These are phyloP conservation scores for Aspergillus jensenii DNA, from an alignment of 2,329 filamentous ascomycete genomes.

Conservation along the genomic window DNA sequence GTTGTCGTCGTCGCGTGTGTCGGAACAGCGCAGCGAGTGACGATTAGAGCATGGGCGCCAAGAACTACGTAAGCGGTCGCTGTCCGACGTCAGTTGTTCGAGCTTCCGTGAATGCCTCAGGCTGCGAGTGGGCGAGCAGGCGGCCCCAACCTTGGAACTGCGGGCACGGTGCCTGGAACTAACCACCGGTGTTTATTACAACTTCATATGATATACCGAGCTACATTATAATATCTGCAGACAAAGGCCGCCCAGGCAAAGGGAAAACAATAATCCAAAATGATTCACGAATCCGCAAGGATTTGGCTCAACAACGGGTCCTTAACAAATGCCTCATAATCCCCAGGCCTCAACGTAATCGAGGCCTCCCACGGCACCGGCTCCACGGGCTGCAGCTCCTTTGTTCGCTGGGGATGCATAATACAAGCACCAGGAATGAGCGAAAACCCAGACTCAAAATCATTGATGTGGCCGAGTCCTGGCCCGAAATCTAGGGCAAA, in stretches of 20 bases:
- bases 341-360: not conserved
- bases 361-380: not conserved
- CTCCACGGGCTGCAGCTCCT: not conserved
- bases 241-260: not conserved
- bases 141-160: no score
- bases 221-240: not conserved
- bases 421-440: not conserved
- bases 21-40: not conserved
- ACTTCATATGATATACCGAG: no score
- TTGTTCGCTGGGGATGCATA: not conserved
- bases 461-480: not conserved
- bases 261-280: not conserved
- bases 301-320: not conserved
- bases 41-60: constrained; percentile 2
- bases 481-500: not conserved
- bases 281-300: not conserved
- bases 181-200: no score
- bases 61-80: constrained; percentile 8
- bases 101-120: no score
- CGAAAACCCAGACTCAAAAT: not conserved
- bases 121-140: no score
- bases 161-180: no score
- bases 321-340: not conserved
- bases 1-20: not conserved
- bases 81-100: not conserved